These are phyloP conservation scores for Starmerella stellata DNA, from an alignment of 805 yeast genomes.

Conservation along the genomic window DNA sequence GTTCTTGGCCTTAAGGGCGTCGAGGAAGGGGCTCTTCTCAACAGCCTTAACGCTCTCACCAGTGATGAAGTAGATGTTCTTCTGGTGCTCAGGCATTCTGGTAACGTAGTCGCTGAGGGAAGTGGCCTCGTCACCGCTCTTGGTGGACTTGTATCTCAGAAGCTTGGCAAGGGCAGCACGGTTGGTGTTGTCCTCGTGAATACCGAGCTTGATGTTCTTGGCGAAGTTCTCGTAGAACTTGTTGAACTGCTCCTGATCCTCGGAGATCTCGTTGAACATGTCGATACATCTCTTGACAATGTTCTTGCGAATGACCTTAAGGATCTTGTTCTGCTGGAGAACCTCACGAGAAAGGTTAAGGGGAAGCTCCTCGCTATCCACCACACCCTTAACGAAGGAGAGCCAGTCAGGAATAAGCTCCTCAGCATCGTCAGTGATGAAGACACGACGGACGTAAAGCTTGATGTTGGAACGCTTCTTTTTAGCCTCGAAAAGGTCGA, in stretches of 20 bases:
- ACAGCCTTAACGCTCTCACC: conserved; percentile 97
- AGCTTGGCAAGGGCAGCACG: conserved; percentile 88
- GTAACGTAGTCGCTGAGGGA: conserved; percentile 94
- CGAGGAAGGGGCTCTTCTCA: conserved; percentile 98
- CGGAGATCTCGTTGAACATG: conserved; percentile 98
- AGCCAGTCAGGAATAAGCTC: conserved; percentile 99
- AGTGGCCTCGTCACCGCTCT: conserved; percentile 82
- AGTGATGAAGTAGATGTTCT: conserved; percentile 97
- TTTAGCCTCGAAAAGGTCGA: conserved; percentile 92
- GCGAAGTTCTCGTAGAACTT: conserved; percentile 95
- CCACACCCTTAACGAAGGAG: conserved; percentile 95
- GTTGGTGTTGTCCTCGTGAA: conserved; percentile 98
- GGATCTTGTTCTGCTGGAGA: conserved; percentile 98
- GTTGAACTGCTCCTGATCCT: conserved; percentile 95
- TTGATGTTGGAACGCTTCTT: conserved; percentile 98
- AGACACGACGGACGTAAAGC: conserved; percentile 96
- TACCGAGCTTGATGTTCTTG: conserved; percentile 96
- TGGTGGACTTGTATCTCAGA: conserved; percentile 92
- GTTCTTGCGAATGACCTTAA: conserved; percentile 98
- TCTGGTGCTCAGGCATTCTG: conserved; percentile 99
- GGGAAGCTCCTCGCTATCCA: conserved; percentile 98
- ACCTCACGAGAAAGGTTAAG: conserved; percentile 99
- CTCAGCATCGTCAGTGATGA: conserved; percentile 98
- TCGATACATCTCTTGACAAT: conserved; percentile 95
- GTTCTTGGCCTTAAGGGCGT: conserved; percentile 94